Evolutionary conservation across 768 basidiomycete genomes (phyloP), one percentile per base, ranked within the genome.

Genomic region (Amanita rubescens): DNA sequence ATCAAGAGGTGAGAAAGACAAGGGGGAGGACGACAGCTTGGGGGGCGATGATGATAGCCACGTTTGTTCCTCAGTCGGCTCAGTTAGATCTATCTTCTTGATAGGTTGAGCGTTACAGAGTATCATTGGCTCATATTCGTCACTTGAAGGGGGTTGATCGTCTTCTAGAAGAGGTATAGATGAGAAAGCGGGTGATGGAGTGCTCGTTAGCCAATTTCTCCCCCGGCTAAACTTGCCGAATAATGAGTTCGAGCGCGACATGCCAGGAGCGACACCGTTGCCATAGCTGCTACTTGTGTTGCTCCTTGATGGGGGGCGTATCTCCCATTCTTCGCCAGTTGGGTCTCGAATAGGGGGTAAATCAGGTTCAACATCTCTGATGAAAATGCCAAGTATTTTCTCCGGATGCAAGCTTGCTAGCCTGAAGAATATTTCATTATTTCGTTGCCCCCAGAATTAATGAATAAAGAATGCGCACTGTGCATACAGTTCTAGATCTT

Each of bases 401-500:
- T 71, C 58, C 0, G 86, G 81, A 10, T 82, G 73, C 53, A 90
- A 84, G 15, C 71, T 66, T 0, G 95, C 92, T 15, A 95, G 63
- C 3, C 75, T 76, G 50, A 9, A 45, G 7, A 45, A 34, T 7
- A 17, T 12, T 25, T 9, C 10, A 38, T 41, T 14, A 49, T 24
- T 27, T 15, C 41, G 11, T 24, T 42, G 25, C 25, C 17, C 56
- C 17, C 34, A 14, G 3, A 19, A 37, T 42, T n/a, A 32, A 41
- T n/a, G 15, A 12, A 4, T 4, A 35, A 30, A 20, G 4, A 32
- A 32, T 14, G 65, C 74, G n/a, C 59, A 79, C 78, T 81, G 74
- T 12, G 85, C 75, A 65, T 97, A 98, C 1, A 98, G 74, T 66
- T 98, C 94, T 41, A 98, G 70, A 68, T 98, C 95, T 59, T 96